Evolutionary conservation across 2,329 filamentous ascomycete genomes (phyloP).

Genomic region (Xylaria sp.): DNA sequence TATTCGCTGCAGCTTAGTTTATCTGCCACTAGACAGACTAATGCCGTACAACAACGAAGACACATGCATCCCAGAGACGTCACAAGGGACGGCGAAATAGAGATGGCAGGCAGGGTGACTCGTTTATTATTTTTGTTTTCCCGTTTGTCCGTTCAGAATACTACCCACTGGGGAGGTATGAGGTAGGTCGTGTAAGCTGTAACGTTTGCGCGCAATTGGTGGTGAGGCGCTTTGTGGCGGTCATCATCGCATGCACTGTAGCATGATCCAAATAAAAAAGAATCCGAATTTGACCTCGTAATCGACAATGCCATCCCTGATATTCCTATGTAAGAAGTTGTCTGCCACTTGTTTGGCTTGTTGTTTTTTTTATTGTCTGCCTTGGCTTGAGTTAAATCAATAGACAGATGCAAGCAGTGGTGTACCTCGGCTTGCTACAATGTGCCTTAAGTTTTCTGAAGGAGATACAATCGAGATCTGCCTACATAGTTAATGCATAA

Average conservation of each 20-base stretch:
- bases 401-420: background rate
- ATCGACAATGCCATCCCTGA: background rate
- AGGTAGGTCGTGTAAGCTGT: background rate
- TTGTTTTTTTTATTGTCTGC: background rate
- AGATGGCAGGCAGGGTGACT: background rate
- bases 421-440: background rate
- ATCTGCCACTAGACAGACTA: conserved; percentile 1
- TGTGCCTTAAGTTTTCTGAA: background rate
- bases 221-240: background rate
- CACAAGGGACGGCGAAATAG: conserved; percentile 2
- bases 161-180: background rate
- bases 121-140: background rate
- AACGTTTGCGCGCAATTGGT: conserved; percentile 4
- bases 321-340: background rate
- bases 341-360: background rate
- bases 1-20: background rate
- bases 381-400: background rate
- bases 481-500: background rate
- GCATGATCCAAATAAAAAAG: background rate
- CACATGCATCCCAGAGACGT: background rate
- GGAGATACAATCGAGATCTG: background rate
- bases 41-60: background rate
- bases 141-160: background rate
- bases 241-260: background rate
- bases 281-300: conserved; percentile 1